Evolutionary conservation across 2,329 filamentous ascomycete species (phyloP), one percentile per base, ranked within the genome.

Genomic region (Paecilomyces variotii): DNA sequence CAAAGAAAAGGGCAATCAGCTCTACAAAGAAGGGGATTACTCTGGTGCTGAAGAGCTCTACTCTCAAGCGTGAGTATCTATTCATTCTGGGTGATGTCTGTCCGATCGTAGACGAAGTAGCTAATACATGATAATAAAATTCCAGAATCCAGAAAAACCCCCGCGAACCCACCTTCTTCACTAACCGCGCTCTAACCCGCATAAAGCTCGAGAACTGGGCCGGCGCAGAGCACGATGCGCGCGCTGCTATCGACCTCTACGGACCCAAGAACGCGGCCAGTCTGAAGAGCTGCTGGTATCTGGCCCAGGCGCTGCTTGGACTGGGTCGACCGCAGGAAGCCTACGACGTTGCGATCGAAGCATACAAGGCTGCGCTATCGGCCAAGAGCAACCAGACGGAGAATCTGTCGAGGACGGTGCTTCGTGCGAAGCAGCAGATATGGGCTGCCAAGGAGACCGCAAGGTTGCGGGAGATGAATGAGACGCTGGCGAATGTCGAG

Each of bases 121-220:
- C 30, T 49, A 28, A 49, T 10, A 30, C 64, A 39, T 19, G 19
- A 19, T 19, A 19, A 19, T 19, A 19, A 19, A 19, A 19, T 19
- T 19, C 19, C 19, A 90, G 87, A 49, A 91, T 96, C 65, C 85
- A 89, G 66, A 85, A 86, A 70, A 90, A 96, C 74, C 82, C 89
- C 3, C 82, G 79, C 57, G 94, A 96, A 70, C 84, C 88, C 1
- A 80, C 88, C 30, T 82, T 96, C 55, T 97, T 91, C 76, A 93
- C 91, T 45, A 97, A 97, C 76, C 89, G 92, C 57, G 90, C 91
- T 56, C 88, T 96, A 76, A 86, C 88, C 2, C 85, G 91, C 49
- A 80, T 94, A 59, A 89, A 88, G 74, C 82, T 96, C 25, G 77
- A 82, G 60, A 80, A 85, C 65, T 95, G 87, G 84, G 82, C 89